Conservation (phyloP, 306 rosid genomes). For the Prunus campanulata region DNA sequence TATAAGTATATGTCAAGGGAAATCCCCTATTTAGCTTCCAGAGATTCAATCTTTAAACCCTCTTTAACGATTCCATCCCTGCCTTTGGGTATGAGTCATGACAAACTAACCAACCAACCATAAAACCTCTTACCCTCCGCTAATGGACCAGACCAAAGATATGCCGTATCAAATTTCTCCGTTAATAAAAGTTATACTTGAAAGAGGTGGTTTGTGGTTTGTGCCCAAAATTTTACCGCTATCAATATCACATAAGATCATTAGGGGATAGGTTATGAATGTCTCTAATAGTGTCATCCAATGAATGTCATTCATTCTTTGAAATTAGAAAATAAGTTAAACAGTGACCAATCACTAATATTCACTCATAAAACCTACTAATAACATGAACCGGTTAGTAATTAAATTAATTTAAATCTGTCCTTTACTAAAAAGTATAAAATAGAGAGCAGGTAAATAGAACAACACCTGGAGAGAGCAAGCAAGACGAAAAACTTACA, state of each 20-base stretch:
- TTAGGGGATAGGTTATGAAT: background rate
- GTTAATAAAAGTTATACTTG: background rate
- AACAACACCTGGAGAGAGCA: constrained; percentile 31
- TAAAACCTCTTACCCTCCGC: background rate
- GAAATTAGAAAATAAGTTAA: background rate
- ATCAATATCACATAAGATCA: background rate
- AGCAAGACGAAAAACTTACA: constrained; percentile 63
- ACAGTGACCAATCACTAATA: background rate
- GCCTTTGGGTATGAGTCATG: background rate
- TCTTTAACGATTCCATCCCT: background rate
- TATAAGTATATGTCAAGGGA: background rate
- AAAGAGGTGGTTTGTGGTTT: background rate
- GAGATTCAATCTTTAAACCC: background rate
- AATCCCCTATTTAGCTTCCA: background rate
- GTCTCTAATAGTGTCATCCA: background rate
- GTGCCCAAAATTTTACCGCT: background rate
- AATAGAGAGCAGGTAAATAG: background rate
- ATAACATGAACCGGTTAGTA: background rate
- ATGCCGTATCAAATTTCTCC: background rate
- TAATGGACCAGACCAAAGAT: background rate
- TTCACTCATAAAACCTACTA: background rate
- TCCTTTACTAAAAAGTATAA: background rate
- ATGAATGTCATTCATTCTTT: background rate
- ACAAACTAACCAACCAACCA: background rate
- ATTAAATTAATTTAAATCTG: background rate